Conservation (phyloP, 805 yeast species). For the Schizosaccharomyces lindneri region DNA sequence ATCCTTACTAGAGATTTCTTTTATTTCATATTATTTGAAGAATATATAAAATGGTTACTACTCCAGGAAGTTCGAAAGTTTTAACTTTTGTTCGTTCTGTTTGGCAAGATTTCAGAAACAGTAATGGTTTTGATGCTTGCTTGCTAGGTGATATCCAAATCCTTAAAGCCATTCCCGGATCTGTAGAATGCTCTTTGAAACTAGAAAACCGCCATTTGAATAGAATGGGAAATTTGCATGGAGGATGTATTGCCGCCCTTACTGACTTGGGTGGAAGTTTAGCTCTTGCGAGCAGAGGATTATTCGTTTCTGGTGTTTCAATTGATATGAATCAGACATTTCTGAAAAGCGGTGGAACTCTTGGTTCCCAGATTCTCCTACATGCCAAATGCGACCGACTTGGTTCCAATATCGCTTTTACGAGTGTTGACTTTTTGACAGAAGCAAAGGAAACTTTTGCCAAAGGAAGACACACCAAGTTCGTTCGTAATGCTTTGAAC, state of each 20-base stretch:
- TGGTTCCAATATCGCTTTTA: conserved; percentile 20
- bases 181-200: not conserved
- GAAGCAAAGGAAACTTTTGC: conserved; percentile 14
- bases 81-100: not conserved
- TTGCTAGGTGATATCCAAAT: not conserved
- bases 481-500: not conserved
- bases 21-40: too few relatives aligned
- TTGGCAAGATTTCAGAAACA: not conserved
- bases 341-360: conserved; percentile 17
- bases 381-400: conserved; percentile 5
- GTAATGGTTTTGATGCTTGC: not conserved
- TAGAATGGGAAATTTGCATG: conserved; percentile 1
- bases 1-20: too few relatives aligned
- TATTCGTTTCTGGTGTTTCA: conserved; percentile 20
- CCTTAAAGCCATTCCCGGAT: not conserved
- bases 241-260: conserved; percentile 2
- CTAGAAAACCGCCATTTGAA: not conserved
- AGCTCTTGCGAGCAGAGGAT: conserved; percentile 19
- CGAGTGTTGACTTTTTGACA: conserved; percentile 16
- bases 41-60: not conserved
- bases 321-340: conserved; percentile 19
- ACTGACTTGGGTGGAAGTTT: conserved; percentile 21
- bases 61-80: not conserved
- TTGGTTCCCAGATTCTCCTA: conserved; percentile 6
- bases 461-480: conserved; percentile 20